Percentiles rank a stretch among this genome's conserved stretches.
Conservation (phyloP, 108 stramenopile genomes). For the Cyclotella baltica region DNA sequence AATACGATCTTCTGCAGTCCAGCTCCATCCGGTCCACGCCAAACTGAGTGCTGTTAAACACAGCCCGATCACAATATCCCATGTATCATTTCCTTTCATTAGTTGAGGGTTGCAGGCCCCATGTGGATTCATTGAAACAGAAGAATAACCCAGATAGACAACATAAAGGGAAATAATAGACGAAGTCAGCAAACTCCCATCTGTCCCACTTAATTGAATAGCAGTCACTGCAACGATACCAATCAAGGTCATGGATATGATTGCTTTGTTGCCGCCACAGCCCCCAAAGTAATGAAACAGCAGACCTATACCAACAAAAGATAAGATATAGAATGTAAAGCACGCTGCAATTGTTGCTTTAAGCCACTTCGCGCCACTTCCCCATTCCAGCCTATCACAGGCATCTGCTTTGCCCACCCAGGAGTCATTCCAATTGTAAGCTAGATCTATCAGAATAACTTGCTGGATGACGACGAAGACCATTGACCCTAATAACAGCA, state of each 20-base stretch:
- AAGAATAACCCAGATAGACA: slow-evolving; percentile 84
- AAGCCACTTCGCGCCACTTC: slow-evolving; percentile 73
- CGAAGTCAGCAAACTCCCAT: slow-evolving; percentile 91
- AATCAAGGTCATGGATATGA: slow-evolving; percentile 85
- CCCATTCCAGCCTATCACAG: slow-evolving; percentile 74
- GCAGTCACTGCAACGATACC: slow-evolving; percentile 74
- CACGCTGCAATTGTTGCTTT: slow-evolving; percentile 73
- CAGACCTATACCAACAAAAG: slow-evolving; percentile 74
- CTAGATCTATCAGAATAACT: slow-evolving; percentile 87
- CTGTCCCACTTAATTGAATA: slow-evolving; percentile 70
- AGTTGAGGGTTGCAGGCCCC: slow-evolving; percentile 85
- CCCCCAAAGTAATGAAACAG: slow-evolving; percentile 82
- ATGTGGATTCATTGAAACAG: slow-evolving; percentile 87
- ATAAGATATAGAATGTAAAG: slow-evolving; percentile 58
- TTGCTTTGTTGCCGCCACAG: slow-evolving; percentile 78
- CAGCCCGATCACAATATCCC: slow-evolving; percentile 81
- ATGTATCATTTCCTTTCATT: slow-evolving; percentile 69
- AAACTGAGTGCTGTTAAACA: slow-evolving; percentile 80
- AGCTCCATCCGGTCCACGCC: slow-evolving; percentile 86
- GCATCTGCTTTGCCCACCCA: slow-evolving; percentile 84
- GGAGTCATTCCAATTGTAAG: slow-evolving; percentile 88
- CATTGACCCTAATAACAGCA: no score
- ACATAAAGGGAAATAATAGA: slow-evolving; percentile 85
- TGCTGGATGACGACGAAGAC: slow-evolving; percentile 81
- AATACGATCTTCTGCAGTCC: slow-evolving; percentile 60